phyloP scores from a whole-genome alignment of 371 early-diverging fungal genomes.

The Syncephalastrum racemosum region DNA sequence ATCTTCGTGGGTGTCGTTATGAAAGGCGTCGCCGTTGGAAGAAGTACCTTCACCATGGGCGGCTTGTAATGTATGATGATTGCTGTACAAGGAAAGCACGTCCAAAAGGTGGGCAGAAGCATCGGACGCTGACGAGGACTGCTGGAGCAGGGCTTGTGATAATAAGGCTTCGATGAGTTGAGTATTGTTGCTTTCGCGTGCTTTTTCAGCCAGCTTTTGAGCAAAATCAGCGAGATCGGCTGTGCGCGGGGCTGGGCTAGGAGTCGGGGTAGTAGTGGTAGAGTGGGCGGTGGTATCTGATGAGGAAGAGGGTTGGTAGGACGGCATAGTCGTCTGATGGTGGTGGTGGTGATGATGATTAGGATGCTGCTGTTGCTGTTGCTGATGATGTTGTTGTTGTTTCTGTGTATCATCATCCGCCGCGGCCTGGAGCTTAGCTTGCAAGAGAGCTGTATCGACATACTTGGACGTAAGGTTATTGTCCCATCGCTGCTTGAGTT shows the following conservation, averaged over 20 bases:
- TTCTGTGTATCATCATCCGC: conserved; percentile 5
- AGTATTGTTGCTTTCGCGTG: conserved; percentile 31
- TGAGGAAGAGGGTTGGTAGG: neutral
- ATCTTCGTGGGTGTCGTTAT: neutral
- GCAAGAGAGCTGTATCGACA: conserved; percentile 43
- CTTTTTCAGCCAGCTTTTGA: conserved; percentile 39
- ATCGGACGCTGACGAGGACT: no score
- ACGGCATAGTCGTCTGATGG: neutral
- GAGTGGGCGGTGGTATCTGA: neutral
- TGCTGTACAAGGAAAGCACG: no score
- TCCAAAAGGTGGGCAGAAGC: no score
- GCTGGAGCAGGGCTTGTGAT: conserved; percentile 31
- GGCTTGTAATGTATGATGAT: no score
- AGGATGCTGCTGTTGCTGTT: neutral
- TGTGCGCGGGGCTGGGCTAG: conserved; percentile 1
- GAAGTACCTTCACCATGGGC: no score
- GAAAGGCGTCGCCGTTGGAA: neutral
- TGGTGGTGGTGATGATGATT: neutral
- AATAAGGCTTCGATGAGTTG: conserved; percentile 33
- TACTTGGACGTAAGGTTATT: conserved; percentile 44
- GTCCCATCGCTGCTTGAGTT: conserved; percentile 50
- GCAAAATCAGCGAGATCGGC: conserved; percentile 31
- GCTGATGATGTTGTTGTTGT: neutral
- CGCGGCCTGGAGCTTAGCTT: conserved; percentile 27
- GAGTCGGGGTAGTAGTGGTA: neutral